Evolutionary conservation across 75 land plant species (phyloP), one percentile per base, ranked within the genome.

Genomic region (Isoetes taiwanensis): DNA sequence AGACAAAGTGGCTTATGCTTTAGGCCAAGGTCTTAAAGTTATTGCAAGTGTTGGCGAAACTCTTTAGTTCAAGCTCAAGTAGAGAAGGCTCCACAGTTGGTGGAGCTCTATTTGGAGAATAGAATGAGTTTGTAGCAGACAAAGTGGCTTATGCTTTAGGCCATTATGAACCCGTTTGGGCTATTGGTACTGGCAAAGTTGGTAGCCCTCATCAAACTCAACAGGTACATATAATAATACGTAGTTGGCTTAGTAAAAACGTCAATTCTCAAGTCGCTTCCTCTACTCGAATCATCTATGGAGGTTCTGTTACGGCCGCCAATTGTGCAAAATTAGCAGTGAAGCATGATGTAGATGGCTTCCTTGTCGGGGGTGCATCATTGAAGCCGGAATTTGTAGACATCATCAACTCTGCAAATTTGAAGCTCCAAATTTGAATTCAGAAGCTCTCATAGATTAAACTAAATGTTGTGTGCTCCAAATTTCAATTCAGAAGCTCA

Each of bases 51-150:
- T 80, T 65, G 94, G 90, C 3, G 94, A 87, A 48, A 81, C 94
- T 12, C 74, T 87, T n/a, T n/a, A n/a, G n/a, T n/a, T n/a, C n/a
- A n/a, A n/a, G n/a, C n/a, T n/a, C n/a, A n/a, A n/a, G n/a, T n/a
- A n/a, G n/a, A n/a, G n/a, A n/a, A n/a, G n/a, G n/a, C n/a, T n/a
- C n/a, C n/a, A n/a, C n/a, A n/a, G n/a, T n/a, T n/a, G n/a, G n/a
- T n/a, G n/a, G n/a, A n/a, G n/a, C n/a, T n/a, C n/a, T n/a, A n/a
- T n/a, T n/a, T n/a, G n/a, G n/a, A n/a, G n/a, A n/a, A n/a, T n/a
- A n/a, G n/a, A n/a, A n/a, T n/a, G n/a, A n/a, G 96, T 79, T 90
- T 66, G 87, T 90, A 56, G 96, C 76, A 72, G 93, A 71, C 30
- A 84, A 85, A 59, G 82, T 81, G 43, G 80, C 75, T 24, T 87